Evolutionary conservation across 1,139 yeast species (phyloP).

Genomic region (Eremothecium gossypii): DNA sequence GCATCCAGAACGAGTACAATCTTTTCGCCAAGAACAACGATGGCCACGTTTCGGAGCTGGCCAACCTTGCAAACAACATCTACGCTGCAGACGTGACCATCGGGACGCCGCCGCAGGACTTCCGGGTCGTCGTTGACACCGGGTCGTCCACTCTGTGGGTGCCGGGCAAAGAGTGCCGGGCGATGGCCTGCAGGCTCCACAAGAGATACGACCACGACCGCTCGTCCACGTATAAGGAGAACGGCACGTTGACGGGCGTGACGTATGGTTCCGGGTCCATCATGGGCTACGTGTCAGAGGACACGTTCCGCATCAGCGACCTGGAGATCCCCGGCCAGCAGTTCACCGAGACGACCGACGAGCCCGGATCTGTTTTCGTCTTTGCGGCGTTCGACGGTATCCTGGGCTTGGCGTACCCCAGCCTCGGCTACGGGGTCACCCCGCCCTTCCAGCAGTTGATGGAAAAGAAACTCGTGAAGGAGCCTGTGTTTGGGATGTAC

Average conservation of each 20-base stretch:
- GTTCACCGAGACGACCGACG: conserved; percentile 93
- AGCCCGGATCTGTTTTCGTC: conserved; percentile 96
- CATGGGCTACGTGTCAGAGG: conserved; percentile 87
- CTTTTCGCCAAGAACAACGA: conserved; percentile 1
- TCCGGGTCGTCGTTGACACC: conserved; percentile 87
- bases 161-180: conserved; percentile 78
- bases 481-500: conserved; percentile 79
- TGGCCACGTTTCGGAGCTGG: conserved; percentile 57
- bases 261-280: conserved; percentile 88
- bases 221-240: conserved; percentile 72
- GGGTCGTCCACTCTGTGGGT: conserved; percentile 98
- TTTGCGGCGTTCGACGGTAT: conserved; percentile 98
- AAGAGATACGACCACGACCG: conserved; percentile 74
- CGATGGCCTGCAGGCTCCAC: conserved; percentile 92
- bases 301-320: conserved; percentile 71
- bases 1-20: conserved; percentile 12
- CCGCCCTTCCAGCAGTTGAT: conserved; percentile 93
- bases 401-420: conserved; percentile 60
- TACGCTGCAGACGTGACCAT: conserved; percentile 81
- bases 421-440: conserved; percentile 53
- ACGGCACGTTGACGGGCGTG: conserved; percentile 77
- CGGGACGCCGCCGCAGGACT: conserved; percentile 89
- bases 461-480: conserved; percentile 68
- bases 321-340: conserved; percentile 77
- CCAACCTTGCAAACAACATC: conserved; percentile 91